Base-by-base conservation (phyloP, 2,329 filamentous ascomycete species). In the Lachnum nothofagi region DNA sequence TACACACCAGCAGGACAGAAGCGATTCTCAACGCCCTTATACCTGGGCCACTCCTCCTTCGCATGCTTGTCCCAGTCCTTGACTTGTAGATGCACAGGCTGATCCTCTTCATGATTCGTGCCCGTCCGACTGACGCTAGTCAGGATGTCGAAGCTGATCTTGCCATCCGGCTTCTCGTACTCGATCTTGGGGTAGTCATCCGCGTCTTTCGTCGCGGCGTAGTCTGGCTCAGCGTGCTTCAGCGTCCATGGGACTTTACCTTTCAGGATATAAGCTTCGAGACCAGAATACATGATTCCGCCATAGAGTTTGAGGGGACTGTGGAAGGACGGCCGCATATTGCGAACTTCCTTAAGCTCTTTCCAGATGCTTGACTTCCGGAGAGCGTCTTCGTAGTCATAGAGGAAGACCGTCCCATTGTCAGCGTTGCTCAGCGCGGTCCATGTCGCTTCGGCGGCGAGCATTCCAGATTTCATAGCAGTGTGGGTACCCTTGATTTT, bases 401-500 rank as follows among this genome's bases (percentile, higher is more conserved):
- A 97, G 19, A 98, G 74, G 75, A 98, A 97, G 34, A 97, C 79
- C 3, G 88, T 85, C 42, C 83, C 85, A 9, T 76, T 72, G 56
- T 82, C 76, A 5, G 64, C 63, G 53, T 67, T 73, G 41, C 65
- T 72, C 22, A 98, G 74, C 2, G 93, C 93, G 22, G 78, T 77
- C 76, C 83, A 97, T 2, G 91, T 82, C 24, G 93, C 88, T 70
- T 97, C 89, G 35, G 91, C 93, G 5, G 93, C 93, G 43, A 98
- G 76, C 86, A 98, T 97, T 53, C 91, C 93, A 1, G 88, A 94
- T 65, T 91, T 89, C 89, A 98, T 97, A 44, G 93, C 90, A 41
- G 93, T 96, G 70, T 98, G 93, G 0, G 91, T 96, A 49, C 93
- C 93, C 73, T 98, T 98, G 70, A 98, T 88, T 74, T 98, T 98